Base-by-base conservation (phyloP, 192 early-diverging fungal genomes). In the Linnemannia hyalina region DNA sequence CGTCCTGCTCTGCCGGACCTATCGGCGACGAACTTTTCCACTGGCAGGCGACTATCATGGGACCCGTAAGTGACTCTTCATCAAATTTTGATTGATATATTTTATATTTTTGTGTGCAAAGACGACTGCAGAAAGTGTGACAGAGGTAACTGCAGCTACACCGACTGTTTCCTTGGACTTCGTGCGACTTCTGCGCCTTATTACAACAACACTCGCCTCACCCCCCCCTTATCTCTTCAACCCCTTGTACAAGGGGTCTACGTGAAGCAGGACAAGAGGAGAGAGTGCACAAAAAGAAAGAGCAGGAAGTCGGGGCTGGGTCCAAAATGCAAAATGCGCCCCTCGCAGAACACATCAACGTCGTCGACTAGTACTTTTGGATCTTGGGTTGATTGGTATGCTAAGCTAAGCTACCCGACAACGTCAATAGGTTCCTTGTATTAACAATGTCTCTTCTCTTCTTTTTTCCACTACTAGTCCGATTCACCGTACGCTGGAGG, bases 41-140 rank as follows among this genome's bases (percentile, higher is more conserved):
- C 89, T 98, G 97, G 96, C 96, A 99, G 89, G 98, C 98, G 40
- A 99, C 97, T 68, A 99, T 99, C 80, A 97, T 99, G 95, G 98
- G 98, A 68, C 98, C 98, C 52, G 96, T 94, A 92, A 87, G 95
- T 94, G 41, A 46, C 49, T 68, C 73, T 11, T 26, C 8, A 32
- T 65, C 26, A 65, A 65, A 65, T 65, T 68, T 68, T 57, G 22
- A 35, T 46, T 76, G 57, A 38, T 70, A 76, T 35, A 54, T 47
- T 38, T 32, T 74, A 52, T 41, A 40, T 23, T 70, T 70, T 49
- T 52, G 18, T 52, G 49, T 16, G 20, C 49, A 52, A 52, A 22
- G 16, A 22, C 49, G 49, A 52, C 49, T 46, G 11, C 42, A 46
- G 44, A 40, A 4, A 46, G 44, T 1, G 35, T 35, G 0, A 35